Percentiles rank a stretch among this genome's conserved stretches.
Evolutionary conservation across 129 eudicot genomes (phyloP).

Genomic region (Dittrichia graveolens): DNA sequence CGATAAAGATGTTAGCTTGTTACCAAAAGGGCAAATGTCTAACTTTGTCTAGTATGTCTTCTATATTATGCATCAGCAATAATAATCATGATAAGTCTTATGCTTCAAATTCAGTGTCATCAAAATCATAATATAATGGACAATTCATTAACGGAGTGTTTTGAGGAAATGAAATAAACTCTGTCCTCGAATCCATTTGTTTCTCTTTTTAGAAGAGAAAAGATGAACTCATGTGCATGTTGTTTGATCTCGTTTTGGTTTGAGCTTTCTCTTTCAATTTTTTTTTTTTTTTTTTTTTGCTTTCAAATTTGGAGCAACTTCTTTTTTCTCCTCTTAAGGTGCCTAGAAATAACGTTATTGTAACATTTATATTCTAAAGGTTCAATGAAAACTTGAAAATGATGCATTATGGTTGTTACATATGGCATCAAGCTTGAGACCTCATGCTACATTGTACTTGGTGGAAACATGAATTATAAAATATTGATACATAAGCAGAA

Average conservation of each 20-base stretch:
- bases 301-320: background rate
- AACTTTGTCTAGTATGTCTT: constrained; percentile 53
- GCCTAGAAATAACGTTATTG: constrained; percentile 18
- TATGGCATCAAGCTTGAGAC: background rate
- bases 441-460: background rate
- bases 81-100: constrained; percentile 35
- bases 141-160: too few species aligned
- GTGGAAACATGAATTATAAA: constrained; percentile 1
- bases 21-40: constrained; percentile 41
- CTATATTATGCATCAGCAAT: constrained; percentile 48
- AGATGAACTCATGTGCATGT: too few species aligned
- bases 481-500: background rate
- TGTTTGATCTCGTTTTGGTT: constrained; percentile 5
- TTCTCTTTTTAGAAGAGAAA: constrained; percentile 30
- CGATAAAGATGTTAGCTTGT: constrained; percentile 51
- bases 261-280: background rate
- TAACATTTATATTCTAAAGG: background rate
- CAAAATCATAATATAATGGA: constrained; percentile 33
- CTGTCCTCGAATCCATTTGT: constrained; percentile 4
- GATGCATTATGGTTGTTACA: constrained; percentile 9
- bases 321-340: constrained; percentile 8
- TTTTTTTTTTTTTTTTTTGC: background rate
- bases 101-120: constrained; percentile 34
- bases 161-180: constrained; percentile 30
- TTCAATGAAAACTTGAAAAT: background rate